Base-by-base conservation (phyloP, 31 red algal species). In the Asparagopsis taxiformis region DNA sequence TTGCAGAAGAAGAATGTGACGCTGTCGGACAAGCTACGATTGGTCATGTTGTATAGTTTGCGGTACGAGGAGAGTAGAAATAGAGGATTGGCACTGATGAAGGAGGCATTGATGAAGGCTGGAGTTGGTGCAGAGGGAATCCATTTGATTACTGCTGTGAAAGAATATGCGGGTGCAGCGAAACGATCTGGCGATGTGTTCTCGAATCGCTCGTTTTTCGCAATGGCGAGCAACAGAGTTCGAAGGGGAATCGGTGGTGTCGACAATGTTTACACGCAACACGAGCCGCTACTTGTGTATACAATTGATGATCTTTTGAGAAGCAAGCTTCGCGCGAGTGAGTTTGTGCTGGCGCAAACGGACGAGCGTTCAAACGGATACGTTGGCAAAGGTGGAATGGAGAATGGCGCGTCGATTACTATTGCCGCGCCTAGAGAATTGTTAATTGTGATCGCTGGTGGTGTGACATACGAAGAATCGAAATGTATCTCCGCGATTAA, bases 261-360 rank as follows among this genome's bases (percentile, higher is more conserved):
- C 13, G 92, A 94, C 35, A 99, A 99, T 65, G 82, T 94, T 29
- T 99, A 95, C 39, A 92, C 86, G 8, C 96, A 95, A 37, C 96
- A 99, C 58, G 96, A 94, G 66, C 96, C 96, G 26, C 71, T 99
- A 33, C 78, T 99, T 8, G 87, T 83, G 23, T 73, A 53, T 22
- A 91, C 76, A 0, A 52, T 99, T 3, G 96, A 99, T 56, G 84
- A 92, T 33, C 55, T 92, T 19, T 80, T 97, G 31, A 52, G 89
- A 22, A 75, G 59, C 15, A 73, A 80, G 38, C 68, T 97, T 19
- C 92, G 79, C 51, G 62, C 75, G 21, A 37, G 55, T 19, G 83
- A 80, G 24, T 97, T 82, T 73, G 89, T 89, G 10, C 65, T 89
- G 19, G 72, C 85, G 33, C 49, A 65, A 51, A 41, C 58, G 41